Evolutionary conservation across 768 basidiomycete species (phyloP), one percentile per base, ranked within the genome.

Genomic region (Mycena galopus): DNA sequence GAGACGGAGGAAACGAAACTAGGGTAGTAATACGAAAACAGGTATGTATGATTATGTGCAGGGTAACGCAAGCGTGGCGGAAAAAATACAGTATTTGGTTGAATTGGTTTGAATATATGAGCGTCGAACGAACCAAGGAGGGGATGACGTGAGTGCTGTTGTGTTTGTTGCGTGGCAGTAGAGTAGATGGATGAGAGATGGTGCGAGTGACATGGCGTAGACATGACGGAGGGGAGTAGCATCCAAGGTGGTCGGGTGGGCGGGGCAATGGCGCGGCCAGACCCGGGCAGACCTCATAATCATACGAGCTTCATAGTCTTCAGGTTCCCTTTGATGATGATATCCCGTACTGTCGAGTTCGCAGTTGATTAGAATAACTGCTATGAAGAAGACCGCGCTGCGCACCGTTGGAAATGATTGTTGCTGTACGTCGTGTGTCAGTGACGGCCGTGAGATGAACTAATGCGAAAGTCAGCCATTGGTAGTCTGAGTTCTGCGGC

Each of bases 371-470:
- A 50, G 30, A 23, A 30, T n/a, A 61, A 30, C 42, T 59, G 50
- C 23, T 47, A 56, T 25, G 32, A 75, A 61, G 68, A 50, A 64
- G 55, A 59, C 32, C 50, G 23, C 50, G 25, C n/a, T 37, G 81
- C 89, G 69, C 76, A 94, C 94, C 93, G 71, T 87, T 88, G 37
- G 89, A 83, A 75, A 95, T 95, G 77, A 95, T 94, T 19, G 87
- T 91, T 44, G 88, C 85, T 42, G 94, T 95, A 74, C 87, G 85
- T 78, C 88, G 87, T 69, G 92, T 94, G 82, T 95, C 93, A n/a
- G 91, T 94, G 59, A 95, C 94, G 63, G 93, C 88, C 12, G 94
- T 95, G 67, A 91, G 85, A 80, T 95, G 94, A 65, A 93, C 94
- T 95, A 73, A 23, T 7, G 39, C 19, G 25, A 19, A 50, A 69